Evolutionary conservation across 305 asterid species (phyloP), one percentile per base, ranked within the genome.

Genomic region (Fraxinus albicans): DNA sequence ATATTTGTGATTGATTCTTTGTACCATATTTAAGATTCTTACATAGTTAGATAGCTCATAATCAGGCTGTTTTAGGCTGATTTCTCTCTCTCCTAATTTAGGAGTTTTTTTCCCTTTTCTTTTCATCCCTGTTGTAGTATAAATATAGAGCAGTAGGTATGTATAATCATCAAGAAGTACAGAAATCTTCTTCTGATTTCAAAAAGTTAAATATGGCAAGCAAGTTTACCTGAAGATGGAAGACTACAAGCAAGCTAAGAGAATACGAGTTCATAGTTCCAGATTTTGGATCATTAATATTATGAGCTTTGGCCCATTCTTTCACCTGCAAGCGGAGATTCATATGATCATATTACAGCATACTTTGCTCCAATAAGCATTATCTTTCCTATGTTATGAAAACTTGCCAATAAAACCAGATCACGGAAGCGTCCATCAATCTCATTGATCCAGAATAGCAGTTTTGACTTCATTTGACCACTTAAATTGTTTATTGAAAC

Each of bases 401-500:
- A 85, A 92, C 93, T 74, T 91, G 87, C 99, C 98, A 96, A 90
- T 88, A 96, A 88, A 88, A 94, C 96, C 84, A 96, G 86, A 83
- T 89, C 89, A 47, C 95, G 99, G 81, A 93, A 93, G 77, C 99
- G 95, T 63, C 93, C 93, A 85, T 96, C 99, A 80, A 96, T 94
- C 88, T 79, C 91, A 84, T 85, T 91, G 88, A 96, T 87, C 99
- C 99, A 96, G 85, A 81, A 96, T 77, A 96, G 82, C 79, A 96
- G 85, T 84, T 92, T 94, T 78, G 98, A 96, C 90, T 96, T 96
- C 98, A 94, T 93, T 89, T 96, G 98, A 80, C 98, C 99, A 69
- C 86, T 85, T 86, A 96, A 91, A 84, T 96, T 96, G 90, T 89
- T 92, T 79, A 96, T 85, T 77, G 99, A 96, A 82, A 96, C 87